phyloP scores from a whole-genome alignment of 441 rosid genomes.

The Erodium chrysanthum region DNA sequence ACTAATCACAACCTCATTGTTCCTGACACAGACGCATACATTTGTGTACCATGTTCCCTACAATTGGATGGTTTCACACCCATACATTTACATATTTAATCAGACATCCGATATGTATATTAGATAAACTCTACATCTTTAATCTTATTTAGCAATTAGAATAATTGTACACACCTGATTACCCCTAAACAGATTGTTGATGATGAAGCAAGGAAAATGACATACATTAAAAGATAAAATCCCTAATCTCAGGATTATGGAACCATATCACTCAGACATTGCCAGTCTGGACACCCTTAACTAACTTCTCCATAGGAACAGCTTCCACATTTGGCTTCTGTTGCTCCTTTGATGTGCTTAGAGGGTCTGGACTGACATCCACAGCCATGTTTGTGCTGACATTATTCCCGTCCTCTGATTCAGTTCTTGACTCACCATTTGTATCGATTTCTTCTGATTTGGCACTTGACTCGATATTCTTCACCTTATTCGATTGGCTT shows the following conservation, averaged over 20 bases:
- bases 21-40: no score
- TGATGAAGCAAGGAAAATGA: neutral
- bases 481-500: conserved; percentile 21
- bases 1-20: no score
- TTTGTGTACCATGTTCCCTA: no score
- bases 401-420: conserved; percentile 19
- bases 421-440: conserved; percentile 20
- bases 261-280: conserved; percentile 23
- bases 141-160: conserved; percentile 21
- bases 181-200: neutral
- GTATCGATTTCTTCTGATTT: conserved; percentile 19
- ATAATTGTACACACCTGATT: conserved; percentile 25
- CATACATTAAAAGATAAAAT: neutral
- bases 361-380: neutral
- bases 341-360: conserved; percentile 25
- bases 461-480: conserved; percentile 23
- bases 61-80: no score
- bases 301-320: conserved; percentile 39
- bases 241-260: conserved; percentile 1
- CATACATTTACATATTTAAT: neutral
- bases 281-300: conserved; percentile 1
- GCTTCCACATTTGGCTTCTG: conserved; percentile 44
- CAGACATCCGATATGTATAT: neutral
- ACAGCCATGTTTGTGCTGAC: neutral
- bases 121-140: conserved; percentile 19